Base-by-base conservation (phyloP, 495 filamentous ascomycete genomes). In the Aspergillus cavernicola region DNA sequence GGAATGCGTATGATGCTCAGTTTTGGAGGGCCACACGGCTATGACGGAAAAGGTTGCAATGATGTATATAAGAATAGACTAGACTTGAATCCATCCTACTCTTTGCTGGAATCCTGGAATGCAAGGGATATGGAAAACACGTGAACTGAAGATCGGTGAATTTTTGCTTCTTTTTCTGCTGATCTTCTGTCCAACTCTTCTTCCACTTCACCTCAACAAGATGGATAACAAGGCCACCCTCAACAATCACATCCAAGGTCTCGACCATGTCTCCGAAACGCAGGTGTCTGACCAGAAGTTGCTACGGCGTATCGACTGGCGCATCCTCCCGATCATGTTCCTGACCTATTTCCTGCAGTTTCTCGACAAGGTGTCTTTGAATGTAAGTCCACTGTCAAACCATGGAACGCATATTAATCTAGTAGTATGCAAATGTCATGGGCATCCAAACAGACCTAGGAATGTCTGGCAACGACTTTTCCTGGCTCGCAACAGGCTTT, bases 301-400 rank as follows among this genome's bases (percentile, higher is more conserved):
- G n/a, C 49, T 76, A 6, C 63, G 73, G 19, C 78, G 78, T 57
- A 66, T 82, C 28, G 79, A 82, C 58, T 77, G 70, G 68, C 64
- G 68, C n/a, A 77, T 82, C 53, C 54, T 82, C 28, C 79, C 79
- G 9, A 62, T 85, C 16, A 82, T 83, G 80, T 86, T 85, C 52
- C 55, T 70, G 26, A 77, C 74, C 53, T 86, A 86, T 62, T 80
- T 77, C 28, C 71, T 86, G 64, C 84, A 86, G 63, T 85, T 84
- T 58, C 65, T 86, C 33, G 84, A 87, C 65, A 87, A 87, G 65
- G 78, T 85, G 35, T 72, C 80, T 9, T 67, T 85, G 52, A 85
- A 85, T 52, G 78, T 81, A 37, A 57, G 76, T 67, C 10, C 41
- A 37, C 22, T 13, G n/a, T 20, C 16, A 11, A 31, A 22, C n/a